Evolutionary conservation across 805 yeast species (phyloP).

Genomic region (Lipomyces starkeyi): DNA sequence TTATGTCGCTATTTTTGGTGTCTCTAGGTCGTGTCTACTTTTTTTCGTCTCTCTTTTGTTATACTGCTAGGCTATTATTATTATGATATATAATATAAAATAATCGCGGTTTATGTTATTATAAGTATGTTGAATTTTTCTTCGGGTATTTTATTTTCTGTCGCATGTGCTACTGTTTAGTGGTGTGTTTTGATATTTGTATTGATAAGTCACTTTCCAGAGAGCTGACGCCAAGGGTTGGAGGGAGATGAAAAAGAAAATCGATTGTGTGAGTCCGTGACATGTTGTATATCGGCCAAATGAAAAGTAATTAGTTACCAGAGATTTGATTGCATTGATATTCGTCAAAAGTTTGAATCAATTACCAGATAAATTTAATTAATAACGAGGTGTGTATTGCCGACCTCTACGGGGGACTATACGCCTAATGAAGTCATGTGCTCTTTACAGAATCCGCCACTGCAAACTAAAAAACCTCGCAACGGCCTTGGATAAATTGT

Average conservation of each 20-base stretch:
- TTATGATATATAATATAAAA: neutral
- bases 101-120: neutral
- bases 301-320: neutral
- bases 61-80: neutral
- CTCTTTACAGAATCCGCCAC: no score
- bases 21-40: neutral
- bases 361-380: no score
- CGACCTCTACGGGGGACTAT: neutral
- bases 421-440: neutral
- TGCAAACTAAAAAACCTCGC: no score
- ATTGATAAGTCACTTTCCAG: neutral
- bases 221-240: neutral
- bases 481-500: neutral
- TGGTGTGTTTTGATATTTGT: slow-evolving; percentile 1
- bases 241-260: neutral
- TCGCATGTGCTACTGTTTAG: slow-evolving; percentile 2
- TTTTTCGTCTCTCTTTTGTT: neutral
- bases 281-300: neutral
- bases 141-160: neutral
- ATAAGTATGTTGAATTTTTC: neutral
- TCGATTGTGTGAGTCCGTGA: neutral
- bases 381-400: no score
- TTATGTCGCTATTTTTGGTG: slow-evolving; percentile 3
- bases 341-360: no score
- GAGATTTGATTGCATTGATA: neutral